A percentile compares a stretch with the other conserved stretches of the same genome.
Evolutionary conservation across 2,329 filamentous ascomycete species (phyloP).

Genomic region (Ascochyta pisi): DNA sequence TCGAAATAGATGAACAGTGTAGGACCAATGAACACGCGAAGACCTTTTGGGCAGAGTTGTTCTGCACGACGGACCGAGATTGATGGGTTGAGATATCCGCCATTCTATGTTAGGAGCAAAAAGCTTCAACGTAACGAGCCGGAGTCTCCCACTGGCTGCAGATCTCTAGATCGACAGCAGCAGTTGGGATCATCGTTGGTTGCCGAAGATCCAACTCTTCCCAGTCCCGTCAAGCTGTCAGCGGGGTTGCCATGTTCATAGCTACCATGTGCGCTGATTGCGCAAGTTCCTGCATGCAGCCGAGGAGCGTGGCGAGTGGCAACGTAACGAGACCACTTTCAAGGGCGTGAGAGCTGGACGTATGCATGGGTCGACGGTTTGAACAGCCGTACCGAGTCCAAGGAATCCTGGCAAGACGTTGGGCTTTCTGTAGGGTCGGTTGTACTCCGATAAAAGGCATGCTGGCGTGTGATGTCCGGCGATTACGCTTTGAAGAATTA

Average conservation of each 20-base stretch:
- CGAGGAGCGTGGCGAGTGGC: conserved; percentile 7
- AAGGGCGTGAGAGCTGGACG: background rate
- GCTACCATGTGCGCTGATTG: conserved; percentile 12
- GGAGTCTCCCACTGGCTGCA: conserved; percentile 1
- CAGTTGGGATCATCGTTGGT: conserved; percentile 1
- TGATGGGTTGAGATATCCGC: background rate
- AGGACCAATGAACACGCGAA: background rate
- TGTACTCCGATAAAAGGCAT: background rate
- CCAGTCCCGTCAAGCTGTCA: background rate
- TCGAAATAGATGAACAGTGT: background rate
- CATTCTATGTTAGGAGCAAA: background rate
- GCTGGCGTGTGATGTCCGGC: conserved; percentile 1
- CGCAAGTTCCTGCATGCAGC: conserved; percentile 8
- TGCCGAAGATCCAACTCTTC: background rate
- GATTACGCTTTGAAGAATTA: conserved; percentile 3
- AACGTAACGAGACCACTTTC: background rate
- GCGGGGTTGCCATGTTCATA: conserved; percentile 4
- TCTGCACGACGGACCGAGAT: background rate
- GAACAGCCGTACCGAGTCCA: background rate
- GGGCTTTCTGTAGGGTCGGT: background rate
- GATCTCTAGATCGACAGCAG: background rate
- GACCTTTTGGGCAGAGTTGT: background rate
- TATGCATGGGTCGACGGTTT: background rate
- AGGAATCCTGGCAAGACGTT: background rate
- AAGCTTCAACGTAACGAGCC: background rate